Evolutionary conservation across 306 rosid genomes (phyloP), one percentile per base, ranked within the genome.

Genomic region (Sesbania bispinosa): DNA sequence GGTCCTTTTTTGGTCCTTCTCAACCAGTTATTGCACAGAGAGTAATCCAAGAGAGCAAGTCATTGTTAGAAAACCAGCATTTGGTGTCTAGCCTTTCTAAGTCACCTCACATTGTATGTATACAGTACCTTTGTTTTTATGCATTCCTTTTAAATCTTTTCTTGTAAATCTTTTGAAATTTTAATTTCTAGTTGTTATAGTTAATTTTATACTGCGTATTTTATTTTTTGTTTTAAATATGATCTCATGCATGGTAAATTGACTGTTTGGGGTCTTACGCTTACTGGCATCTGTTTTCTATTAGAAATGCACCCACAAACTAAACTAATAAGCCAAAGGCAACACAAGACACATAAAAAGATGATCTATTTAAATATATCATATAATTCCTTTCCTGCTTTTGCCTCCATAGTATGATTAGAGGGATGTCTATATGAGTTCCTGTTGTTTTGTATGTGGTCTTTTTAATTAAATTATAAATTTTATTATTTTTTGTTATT

Each of bases 41-140:
- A 85, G 98, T 93, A 35, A 93, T 93, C 57, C 97, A 90, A 81
- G 98, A 93, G 87, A 88, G 96, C 92, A 90, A 88, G 83, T 90
- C 97, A 1, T 57, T 93, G 62, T 61, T 90, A 75, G 97, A 87
- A 81, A 93, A 74, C 73, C 82, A 83, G 58, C 93, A 93, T 63
- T 81, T 90, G 85, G 47, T 87, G 8, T 43, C 96, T 48, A 85
- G 75, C 75, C 55, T 75, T 55, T 67, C 93, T 20, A 83, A 79
- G 27, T 7, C 85, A 33, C 60, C 11, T 36, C 89, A 88, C 19
- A 36, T n/a, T 18, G 98, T 93, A 87, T 43, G 90, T 65, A 71
- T 69, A 54, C 5, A 21, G 26, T 39, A 8, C 57, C 67, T 16
- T 59, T 51, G 11, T 10, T 53, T 16, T 55, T 69, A 70, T 21